A percentile compares a stretch with the other conserved stretches of the same genome.
These are phyloP conservation scores for Austroboletus niveus DNA, from an alignment of 1,284 basidiomycete species.

Conservation along the genomic window DNA sequence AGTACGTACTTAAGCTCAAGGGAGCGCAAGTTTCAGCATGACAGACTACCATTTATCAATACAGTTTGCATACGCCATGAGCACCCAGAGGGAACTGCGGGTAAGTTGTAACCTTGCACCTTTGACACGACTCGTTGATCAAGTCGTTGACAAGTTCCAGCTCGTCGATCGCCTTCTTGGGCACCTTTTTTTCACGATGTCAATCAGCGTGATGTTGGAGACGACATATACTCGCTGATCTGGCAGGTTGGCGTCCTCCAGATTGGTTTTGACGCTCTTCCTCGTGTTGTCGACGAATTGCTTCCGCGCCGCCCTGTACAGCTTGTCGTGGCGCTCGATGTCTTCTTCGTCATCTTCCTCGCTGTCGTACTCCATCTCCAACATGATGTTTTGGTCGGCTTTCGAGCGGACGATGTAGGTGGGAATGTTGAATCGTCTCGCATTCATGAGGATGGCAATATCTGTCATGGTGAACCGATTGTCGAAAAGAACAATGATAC, in stretches of 20 bases:
- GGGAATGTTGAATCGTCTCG: no score
- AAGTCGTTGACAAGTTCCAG: conserved; percentile 18
- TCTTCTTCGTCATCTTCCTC: conserved; percentile 12
- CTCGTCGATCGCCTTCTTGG: conserved; percentile 21
- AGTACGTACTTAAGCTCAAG: no score
- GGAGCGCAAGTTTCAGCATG: no score
- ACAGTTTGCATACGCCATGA: no score
- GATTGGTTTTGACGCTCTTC: conserved; percentile 11
- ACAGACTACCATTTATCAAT: no score
- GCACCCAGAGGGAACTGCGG: no score
- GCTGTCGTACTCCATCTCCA: conserved; percentile 29
- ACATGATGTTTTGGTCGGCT: conserved; percentile 22
- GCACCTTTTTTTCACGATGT: conserved; percentile 8
- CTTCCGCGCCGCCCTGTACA: conserved; percentile 13
- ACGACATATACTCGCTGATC: conserved; percentile 24
- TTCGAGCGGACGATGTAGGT: no score
- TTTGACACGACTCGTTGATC: conserved; percentile 5
- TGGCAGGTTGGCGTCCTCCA: conserved; percentile 14
- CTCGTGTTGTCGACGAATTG: not conserved
- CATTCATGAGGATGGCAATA: no score
- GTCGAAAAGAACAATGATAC: no score
- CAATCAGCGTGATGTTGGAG: conserved; percentile 14
- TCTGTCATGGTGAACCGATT: no score
- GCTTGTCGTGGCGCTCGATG: conserved; percentile 1
- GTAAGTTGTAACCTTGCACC: not conserved